Evolutionary conservation across 164 flowering plant species (phyloP).

Genomic region (Piper longum): DNA sequence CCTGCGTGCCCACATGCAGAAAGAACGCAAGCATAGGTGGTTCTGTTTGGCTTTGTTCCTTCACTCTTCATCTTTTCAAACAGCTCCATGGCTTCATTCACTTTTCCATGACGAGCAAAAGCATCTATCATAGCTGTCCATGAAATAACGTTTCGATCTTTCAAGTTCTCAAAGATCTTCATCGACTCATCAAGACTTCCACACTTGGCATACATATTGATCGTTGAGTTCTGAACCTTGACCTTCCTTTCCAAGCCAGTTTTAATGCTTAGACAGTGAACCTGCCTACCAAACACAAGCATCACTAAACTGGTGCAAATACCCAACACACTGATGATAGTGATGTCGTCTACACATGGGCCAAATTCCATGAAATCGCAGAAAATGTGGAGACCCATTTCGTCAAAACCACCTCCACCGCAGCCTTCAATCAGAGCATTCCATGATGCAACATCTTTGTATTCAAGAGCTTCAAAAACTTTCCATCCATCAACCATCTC

Average conservation of each 20-base stretch:
- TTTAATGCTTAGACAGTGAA: constrained; percentile 8
- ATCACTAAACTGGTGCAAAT: constrained; percentile 12
- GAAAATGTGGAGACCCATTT: constrained; percentile 10
- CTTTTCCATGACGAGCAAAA: constrained; percentile 15
- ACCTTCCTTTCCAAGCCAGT: constrained; percentile 5
- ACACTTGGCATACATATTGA: constrained; percentile 21
- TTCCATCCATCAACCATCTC: constrained; percentile 8
- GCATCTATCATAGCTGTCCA: constrained; percentile 19
- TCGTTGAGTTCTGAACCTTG: constrained; percentile 9
- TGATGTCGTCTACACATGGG: constrained; percentile 12
- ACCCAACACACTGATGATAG: constrained; percentile 8
- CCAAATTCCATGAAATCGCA: constrained; percentile 7
- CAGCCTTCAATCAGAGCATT: constrained; percentile 17
- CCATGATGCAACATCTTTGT: constrained; percentile 16
- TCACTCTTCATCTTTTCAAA: constrained; percentile 15
- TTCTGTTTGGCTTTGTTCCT: constrained; percentile 12
- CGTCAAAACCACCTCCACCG: constrained; percentile 8
- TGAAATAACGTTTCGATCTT: constrained; percentile 11
- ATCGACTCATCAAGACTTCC: constrained; percentile 13
- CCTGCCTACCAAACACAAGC: constrained; percentile 14
- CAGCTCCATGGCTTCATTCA: constrained; percentile 8
- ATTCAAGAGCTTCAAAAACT: constrained; percentile 6
- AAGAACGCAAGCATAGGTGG: constrained; percentile 13
- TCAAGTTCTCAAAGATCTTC: constrained; percentile 6
- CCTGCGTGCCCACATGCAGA: constrained; percentile 14